Evolutionary conservation across 2,329 filamentous ascomycete species (phyloP), one percentile per base, ranked within the genome.

Genomic region (Aspergillus ustus): DNA sequence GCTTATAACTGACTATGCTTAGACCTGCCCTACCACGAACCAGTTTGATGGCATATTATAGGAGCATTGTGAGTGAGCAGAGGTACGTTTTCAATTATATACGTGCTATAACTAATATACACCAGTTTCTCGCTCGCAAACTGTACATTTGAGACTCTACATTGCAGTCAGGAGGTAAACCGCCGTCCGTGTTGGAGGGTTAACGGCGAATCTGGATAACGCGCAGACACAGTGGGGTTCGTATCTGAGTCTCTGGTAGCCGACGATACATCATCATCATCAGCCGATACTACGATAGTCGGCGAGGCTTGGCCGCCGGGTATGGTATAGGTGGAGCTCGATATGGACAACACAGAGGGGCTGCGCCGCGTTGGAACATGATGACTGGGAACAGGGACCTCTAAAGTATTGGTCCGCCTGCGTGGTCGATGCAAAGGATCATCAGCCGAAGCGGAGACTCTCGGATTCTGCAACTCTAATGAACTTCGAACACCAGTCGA

Each of bases 311-410:
- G 55, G 4, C 17, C 31, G 2, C 55, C 46, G 2, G 48, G 34
- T 7, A 57, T n/a, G 2, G 46, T 45, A 8, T 17, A 29, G 11
- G 31, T n/a, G 11, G 34, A 51, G n/a, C 19, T 52, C 0, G 55
- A 57, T 1, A 52, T 25, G 2, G 55, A 57, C 20, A 37, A 57
- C 11, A 45, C 31, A 13, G 55, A 57, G 1, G 34, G 34, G 3
- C 37, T 51, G 48, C 55, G 37, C 22, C 48, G 31, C 13, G 31
- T 7, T 1, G 55, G 2, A 15, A 22, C 48, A 40, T 51, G 55
- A 9, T 45, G 55, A 13, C n/a, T n/a, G 17, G 55, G 55, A 3
- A 57, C 55, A 6, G 55, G 55, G 5, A 57, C 55, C 17, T 57
- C 55, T 15, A 57, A n/a, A 2, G 55, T 57, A 29, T 57, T 50